Evolutionary conservation across 345 rosid species (phyloP).

Genomic region (Gossypium mustelinum): DNA sequence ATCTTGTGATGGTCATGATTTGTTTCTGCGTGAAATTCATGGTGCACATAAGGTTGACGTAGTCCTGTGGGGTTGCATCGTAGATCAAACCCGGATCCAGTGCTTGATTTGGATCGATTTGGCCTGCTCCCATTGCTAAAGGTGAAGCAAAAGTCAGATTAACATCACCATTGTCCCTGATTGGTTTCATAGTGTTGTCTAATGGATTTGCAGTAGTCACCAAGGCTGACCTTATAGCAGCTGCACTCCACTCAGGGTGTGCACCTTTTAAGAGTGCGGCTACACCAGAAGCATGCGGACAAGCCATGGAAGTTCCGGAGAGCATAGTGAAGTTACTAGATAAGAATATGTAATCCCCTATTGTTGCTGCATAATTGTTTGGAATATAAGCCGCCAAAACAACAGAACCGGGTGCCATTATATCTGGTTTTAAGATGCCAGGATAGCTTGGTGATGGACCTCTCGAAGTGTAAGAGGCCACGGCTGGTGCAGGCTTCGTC

Average conservation of each 20-base stretch:
- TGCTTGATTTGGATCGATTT: slow-evolving; percentile 35
- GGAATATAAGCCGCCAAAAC: slow-evolving; percentile 49
- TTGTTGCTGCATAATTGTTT: slow-evolving; percentile 4
- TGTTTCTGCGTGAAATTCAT: slow-evolving; percentile 38
- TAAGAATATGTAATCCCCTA: slow-evolving; percentile 1
- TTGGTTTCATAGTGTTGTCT: slow-evolving; percentile 31
- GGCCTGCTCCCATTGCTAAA: slow-evolving; percentile 11
- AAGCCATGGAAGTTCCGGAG: slow-evolving; percentile 58
- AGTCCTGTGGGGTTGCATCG: slow-evolving; percentile 40
- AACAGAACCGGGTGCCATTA: slow-evolving; percentile 46
- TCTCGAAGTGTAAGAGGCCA: slow-evolving; percentile 40
- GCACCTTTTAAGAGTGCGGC: slow-evolving; percentile 49
- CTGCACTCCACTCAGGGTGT: slow-evolving; percentile 45
- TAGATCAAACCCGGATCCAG: slow-evolving; percentile 45
- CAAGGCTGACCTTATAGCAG: slow-evolving; percentile 47
- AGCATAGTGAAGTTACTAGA: slow-evolving; percentile 34
- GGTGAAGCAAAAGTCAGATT: not conserved
- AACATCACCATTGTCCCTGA: slow-evolving; percentile 27
- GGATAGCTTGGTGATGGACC: slow-evolving; percentile 49
- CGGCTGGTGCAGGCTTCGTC: slow-evolving; percentile 38
- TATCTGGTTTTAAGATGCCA: slow-evolving; percentile 45
- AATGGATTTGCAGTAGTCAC: slow-evolving; percentile 40
- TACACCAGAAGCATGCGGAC: slow-evolving; percentile 52
- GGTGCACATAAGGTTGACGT: slow-evolving; percentile 34
- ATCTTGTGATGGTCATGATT: slow-evolving; percentile 36